Percentiles rank a stretch among this genome's conserved stretches.
phyloP scores from a whole-genome alignment of 805 yeast species.

The Starmerella ratchasimensis region DNA sequence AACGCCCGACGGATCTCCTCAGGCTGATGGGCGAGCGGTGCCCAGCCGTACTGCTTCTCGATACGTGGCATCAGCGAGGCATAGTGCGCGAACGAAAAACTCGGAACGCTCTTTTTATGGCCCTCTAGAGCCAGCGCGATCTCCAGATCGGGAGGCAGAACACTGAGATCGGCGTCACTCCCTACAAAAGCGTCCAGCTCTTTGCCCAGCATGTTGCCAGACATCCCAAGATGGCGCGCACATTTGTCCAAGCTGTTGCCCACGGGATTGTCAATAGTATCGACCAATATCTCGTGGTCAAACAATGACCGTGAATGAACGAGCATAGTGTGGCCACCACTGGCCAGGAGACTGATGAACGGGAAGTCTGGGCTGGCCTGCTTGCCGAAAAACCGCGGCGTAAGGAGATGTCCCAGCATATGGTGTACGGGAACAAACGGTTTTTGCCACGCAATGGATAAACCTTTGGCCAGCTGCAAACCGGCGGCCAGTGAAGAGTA shows the following conservation, averaged over 20 bases:
- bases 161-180: constrained; percentile 4
- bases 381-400: constrained; percentile 41
- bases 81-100: constrained; percentile 72
- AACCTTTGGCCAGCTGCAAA: constrained; percentile 70
- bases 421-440: constrained; percentile 90
- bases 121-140: constrained; percentile 44
- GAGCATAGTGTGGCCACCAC: constrained; percentile 92
- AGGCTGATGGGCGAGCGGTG: constrained; percentile 15
- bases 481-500: constrained; percentile 76
- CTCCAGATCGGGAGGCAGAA: constrained; percentile 13
- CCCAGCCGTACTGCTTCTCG: constrained; percentile 12
- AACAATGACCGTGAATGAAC: constrained; percentile 48
- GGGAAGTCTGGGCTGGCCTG: constrained; percentile 50
- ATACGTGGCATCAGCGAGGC: constrained; percentile 37
- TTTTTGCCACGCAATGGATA: constrained; percentile 58
- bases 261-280: constrained; percentile 76
- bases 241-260: constrained; percentile 93
- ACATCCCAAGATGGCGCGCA: constrained; percentile 68
- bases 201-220: constrained; percentile 75
- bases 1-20: constrained; percentile 15
- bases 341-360: constrained; percentile 60
- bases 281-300: constrained; percentile 58
- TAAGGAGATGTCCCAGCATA: constrained; percentile 82
- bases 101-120: constrained; percentile 31
- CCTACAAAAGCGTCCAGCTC: constrained; percentile 53